Percentiles rank a stretch among this genome's conserved stretches.
phyloP scores from a whole-genome alignment of 768 basidiomycete species.

The Sarcodon aspratus region DNA sequence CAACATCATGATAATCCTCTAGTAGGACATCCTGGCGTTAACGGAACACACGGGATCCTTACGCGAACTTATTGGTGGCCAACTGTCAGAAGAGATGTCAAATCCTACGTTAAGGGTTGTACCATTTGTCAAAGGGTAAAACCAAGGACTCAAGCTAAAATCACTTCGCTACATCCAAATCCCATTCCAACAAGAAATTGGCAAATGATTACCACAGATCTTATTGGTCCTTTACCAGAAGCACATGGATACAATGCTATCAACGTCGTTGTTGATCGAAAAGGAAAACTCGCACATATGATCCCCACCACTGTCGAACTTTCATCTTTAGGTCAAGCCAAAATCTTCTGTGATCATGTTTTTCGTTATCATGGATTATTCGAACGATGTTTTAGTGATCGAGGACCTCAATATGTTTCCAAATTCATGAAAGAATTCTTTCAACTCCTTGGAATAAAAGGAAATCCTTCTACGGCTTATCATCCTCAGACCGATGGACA shows the following conservation, averaged over 20 bases:
- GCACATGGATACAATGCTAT: slow-evolving; percentile 4
- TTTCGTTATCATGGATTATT: slow-evolving; percentile 4
- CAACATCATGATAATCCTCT: too few species aligned
- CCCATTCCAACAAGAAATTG: slow-evolving; percentile 5
- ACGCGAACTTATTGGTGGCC: too few species aligned
- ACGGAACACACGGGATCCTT: too few species aligned
- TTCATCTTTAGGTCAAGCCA: slow-evolving; percentile 9
- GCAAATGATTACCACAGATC: slow-evolving; percentile 7
- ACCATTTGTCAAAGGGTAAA: slow-evolving; percentile 1
- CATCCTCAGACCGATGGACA: slow-evolving; percentile 33
- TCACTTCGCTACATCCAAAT: background rate
- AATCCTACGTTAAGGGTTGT: slow-evolving; percentile 1
- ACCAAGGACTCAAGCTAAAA: background rate
- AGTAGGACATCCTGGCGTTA: too few species aligned
- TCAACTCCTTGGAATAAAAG: slow-evolving; percentile 18
- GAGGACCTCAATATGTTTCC: slow-evolving; percentile 15
- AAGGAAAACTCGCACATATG: too few species aligned
- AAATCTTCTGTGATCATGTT: slow-evolving; percentile 8
- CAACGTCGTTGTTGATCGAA: background rate
- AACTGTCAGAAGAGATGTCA: background rate
- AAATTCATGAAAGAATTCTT: slow-evolving; percentile 20
- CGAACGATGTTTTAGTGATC: slow-evolving; percentile 3
- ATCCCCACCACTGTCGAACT: background rate
- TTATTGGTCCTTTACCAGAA: slow-evolving; percentile 5
- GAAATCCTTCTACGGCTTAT: slow-evolving; percentile 26